Conservation (phyloP, 345 rosid genomes). For the Mangifera indica region DNA sequence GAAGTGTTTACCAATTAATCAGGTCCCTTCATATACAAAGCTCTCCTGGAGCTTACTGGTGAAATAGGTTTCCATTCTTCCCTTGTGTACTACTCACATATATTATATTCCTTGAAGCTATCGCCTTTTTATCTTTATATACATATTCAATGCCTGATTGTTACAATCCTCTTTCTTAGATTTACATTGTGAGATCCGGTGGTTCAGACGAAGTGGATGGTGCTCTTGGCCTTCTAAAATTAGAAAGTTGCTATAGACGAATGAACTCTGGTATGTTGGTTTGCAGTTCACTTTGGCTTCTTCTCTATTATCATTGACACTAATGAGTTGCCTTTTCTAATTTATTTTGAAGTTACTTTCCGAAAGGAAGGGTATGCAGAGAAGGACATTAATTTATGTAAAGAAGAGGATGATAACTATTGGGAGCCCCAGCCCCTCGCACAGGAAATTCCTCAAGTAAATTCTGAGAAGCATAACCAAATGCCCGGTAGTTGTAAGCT, state of each 20-base stretch:
- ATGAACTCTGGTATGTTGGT: constrained; percentile 23
- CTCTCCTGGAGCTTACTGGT: background rate
- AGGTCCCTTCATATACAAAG: background rate
- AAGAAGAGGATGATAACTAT: constrained; percentile 17
- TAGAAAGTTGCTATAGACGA: constrained; percentile 20
- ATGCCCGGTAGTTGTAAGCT: background rate
- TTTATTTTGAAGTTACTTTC: background rate
- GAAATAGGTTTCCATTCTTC: no score
- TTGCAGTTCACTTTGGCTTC: background rate
- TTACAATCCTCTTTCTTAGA: constrained; percentile 23
- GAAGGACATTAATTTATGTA: background rate
- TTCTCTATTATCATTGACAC: background rate
- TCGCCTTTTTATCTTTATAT: background rate
- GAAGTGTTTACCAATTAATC: background rate
- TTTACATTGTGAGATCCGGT: constrained; percentile 35
- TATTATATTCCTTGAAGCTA: background rate
- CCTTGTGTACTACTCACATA: background rate
- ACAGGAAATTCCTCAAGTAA: constrained; percentile 6
- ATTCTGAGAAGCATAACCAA: constrained; percentile 7
- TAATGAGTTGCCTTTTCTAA: background rate
- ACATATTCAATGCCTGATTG: background rate
- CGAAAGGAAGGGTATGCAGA: constrained; percentile 12
- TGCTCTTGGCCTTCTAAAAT: constrained; percentile 36
- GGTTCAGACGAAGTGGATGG: constrained; percentile 38
- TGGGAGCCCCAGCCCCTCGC: constrained; percentile 17